Conservation (phyloP, 2,329 filamentous ascomycete genomes). For the Cladosporium sp. region DNA sequence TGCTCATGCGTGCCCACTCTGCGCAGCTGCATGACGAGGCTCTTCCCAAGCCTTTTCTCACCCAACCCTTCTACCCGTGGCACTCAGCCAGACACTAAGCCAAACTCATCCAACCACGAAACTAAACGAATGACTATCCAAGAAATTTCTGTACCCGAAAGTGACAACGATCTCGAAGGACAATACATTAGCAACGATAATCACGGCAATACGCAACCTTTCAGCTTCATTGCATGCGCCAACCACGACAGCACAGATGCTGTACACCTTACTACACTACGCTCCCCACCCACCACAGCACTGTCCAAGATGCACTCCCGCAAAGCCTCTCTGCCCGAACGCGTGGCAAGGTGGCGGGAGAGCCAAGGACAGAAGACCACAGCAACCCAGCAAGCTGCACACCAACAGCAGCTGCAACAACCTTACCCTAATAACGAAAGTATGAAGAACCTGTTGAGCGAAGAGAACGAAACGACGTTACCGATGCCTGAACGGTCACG, state of each 20-base stretch:
- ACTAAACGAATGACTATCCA: constrained; percentile 3
- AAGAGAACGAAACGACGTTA: constrained; percentile 6
- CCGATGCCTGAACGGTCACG: background rate
- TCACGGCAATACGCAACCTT: background rate
- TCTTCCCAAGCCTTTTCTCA: constrained; percentile 25
- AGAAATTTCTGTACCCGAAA: constrained; percentile 1
- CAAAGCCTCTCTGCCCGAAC: constrained; percentile 7
- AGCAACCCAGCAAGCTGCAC: background rate
- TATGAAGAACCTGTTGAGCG: constrained; percentile 7
- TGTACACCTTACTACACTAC: constrained; percentile 1
- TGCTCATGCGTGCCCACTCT: constrained; percentile 28
- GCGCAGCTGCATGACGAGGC: constrained; percentile 24
- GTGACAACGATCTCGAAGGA: background rate
- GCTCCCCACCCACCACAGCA: background rate
- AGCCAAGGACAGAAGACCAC: background rate
- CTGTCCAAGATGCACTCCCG: background rate
- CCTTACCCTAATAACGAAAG: constrained; percentile 5
- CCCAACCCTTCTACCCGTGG: background rate
- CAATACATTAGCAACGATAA: background rate
- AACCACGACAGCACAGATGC: constrained; percentile 5
- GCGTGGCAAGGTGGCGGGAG: constrained; percentile 6
- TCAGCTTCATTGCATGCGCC: constrained; percentile 1
- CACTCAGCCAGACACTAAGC: background rate
- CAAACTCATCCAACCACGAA: background rate
- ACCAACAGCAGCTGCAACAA: background rate